Conservation (phyloP, 1,284 basidiomycete species). For the Vanrija humicola region DNA sequence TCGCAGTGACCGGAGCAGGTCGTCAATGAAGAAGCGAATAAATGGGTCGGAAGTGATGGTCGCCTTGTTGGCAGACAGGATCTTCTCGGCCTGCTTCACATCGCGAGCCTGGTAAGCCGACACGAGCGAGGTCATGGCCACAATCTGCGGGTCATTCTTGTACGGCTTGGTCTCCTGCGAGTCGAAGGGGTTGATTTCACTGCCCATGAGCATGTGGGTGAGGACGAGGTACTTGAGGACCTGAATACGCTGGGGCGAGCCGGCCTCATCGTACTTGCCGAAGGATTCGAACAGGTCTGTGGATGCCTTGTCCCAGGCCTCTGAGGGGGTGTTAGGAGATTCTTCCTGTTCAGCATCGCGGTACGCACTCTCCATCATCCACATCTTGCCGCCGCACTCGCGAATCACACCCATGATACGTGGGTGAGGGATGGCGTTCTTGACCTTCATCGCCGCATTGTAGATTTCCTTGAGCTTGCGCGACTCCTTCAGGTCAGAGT, state of each 20-base stretch:
- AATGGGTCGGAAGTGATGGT: slow-evolving; percentile 95
- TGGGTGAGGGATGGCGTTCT: slow-evolving; percentile 96
- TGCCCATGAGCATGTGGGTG: slow-evolving; percentile 97
- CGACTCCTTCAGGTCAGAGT: slow-evolving; percentile 90
- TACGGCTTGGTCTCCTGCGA: slow-evolving; percentile 99
- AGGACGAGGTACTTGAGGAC: slow-evolving; percentile 98
- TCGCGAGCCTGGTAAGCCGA: slow-evolving; percentile 93
- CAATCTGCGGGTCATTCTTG: slow-evolving; percentile 93
- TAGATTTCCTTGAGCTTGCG: slow-evolving; percentile 98
- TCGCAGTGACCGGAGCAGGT: slow-evolving; percentile 83
- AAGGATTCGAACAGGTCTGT: slow-evolving; percentile 99
- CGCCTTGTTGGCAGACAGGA: slow-evolving; percentile 80
- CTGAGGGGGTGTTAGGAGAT: slow-evolving; percentile 48
- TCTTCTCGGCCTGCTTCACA: slow-evolving; percentile 93
- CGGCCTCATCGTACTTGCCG: slow-evolving; percentile 97
- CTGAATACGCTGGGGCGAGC: slow-evolving; percentile 91
- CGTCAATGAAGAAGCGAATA: slow-evolving; percentile 89
- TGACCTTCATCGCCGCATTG: slow-evolving; percentile 85
- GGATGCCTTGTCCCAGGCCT: slow-evolving; percentile 93
- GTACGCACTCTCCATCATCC: slow-evolving; percentile 94
- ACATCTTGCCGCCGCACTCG: slow-evolving; percentile 99
- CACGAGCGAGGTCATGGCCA: slow-evolving; percentile 95
- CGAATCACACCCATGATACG: slow-evolving; percentile 98
- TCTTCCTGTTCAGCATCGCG: neutral
- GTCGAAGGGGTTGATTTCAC: slow-evolving; percentile 98